Evolutionary conservation across 129 eudicot genomes (phyloP).

Genomic region (Deinandra increscens): DNA sequence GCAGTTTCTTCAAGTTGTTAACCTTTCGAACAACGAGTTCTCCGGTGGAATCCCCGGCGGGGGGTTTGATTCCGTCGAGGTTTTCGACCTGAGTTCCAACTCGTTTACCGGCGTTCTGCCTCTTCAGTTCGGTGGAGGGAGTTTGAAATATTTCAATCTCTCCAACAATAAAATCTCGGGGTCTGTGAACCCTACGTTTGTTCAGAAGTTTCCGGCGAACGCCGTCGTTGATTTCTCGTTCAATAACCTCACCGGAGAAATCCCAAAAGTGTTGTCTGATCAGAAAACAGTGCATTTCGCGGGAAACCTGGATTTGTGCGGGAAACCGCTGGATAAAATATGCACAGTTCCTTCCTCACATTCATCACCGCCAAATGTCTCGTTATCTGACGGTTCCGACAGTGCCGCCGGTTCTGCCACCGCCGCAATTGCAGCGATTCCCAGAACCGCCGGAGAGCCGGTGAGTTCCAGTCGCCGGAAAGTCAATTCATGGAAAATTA

Average conservation of each 20-base stretch:
- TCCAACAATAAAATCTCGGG: slow-evolving; percentile 70
- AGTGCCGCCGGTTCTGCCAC: slow-evolving; percentile 21
- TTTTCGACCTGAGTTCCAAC: slow-evolving; percentile 72
- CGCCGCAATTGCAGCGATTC: slow-evolving; percentile 68
- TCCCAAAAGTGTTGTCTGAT: slow-evolving; percentile 50
- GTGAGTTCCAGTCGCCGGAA: slow-evolving; percentile 27
- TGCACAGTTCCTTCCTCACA: slow-evolving; percentile 71
- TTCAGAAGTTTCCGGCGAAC: slow-evolving; percentile 39
- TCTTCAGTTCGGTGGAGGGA: slow-evolving; percentile 55
- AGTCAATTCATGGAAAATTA: slow-evolving; percentile 44
- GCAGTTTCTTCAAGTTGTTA: slow-evolving; percentile 40
- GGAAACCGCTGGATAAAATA: slow-evolving; percentile 59
- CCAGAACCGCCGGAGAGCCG: slow-evolving; percentile 41
- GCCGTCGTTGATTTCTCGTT: slow-evolving; percentile 70
- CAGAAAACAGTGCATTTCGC: slow-evolving; percentile 50
- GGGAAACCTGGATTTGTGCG: slow-evolving; percentile 73
- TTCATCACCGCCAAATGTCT: slow-evolving; percentile 54
- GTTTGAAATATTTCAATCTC: slow-evolving; percentile 57
- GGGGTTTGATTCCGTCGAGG: slow-evolving; percentile 39
- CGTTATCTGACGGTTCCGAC: slow-evolving; percentile 11
- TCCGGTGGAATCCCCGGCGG: too few relatives aligned
- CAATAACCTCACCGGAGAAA: slow-evolving; percentile 66
- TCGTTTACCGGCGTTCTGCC: slow-evolving; percentile 57
- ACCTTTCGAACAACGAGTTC: slow-evolving; percentile 56
- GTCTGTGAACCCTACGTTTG: slow-evolving; percentile 38